Percentiles rank a stretch among this genome's conserved stretches.
These are phyloP conservation scores for Sclerotinia minor DNA, from an alignment of 2,329 filamentous ascomycete genomes.

Conservation along the genomic window DNA sequence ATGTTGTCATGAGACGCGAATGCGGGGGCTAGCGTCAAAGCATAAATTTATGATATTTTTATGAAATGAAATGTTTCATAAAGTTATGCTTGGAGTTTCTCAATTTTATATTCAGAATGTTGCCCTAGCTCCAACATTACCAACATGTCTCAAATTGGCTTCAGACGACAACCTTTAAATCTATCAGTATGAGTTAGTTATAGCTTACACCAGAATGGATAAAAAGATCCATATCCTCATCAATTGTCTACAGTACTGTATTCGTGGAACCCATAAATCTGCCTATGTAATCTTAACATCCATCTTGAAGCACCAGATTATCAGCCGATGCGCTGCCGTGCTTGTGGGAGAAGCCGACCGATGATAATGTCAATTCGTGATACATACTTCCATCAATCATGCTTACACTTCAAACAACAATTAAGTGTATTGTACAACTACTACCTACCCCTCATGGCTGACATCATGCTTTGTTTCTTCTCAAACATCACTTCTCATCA, in stretches of 20 bases:
- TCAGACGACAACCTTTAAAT: constrained; percentile 7
- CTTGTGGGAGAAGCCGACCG: too few relatives aligned
- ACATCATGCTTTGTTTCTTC: not conserved
- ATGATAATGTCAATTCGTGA: not conserved
- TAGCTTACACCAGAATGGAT: not conserved
- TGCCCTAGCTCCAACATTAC: not conserved
- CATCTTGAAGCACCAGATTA: not conserved
- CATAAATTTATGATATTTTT: not conserved
- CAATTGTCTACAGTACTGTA: not conserved
- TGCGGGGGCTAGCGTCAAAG: constrained; percentile 17
- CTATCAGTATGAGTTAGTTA: not conserved
- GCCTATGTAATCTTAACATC: too few relatives aligned
- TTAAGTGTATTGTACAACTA: not conserved
- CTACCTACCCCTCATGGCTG: not conserved
- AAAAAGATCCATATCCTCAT: not conserved
- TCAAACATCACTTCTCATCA: not conserved
- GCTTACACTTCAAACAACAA: not conserved
- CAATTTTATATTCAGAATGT: not conserved
- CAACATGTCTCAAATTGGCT: not conserved
- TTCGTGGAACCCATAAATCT: not conserved
- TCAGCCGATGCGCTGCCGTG: not conserved
- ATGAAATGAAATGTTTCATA: not conserved
- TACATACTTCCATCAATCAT: not conserved
- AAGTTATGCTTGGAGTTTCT: not conserved
- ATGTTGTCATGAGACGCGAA: constrained; percentile 12